These are phyloP conservation scores for Penicillium corylophilum DNA, from an alignment of 2,329 filamentous ascomycete species.

Conservation along the genomic window DNA sequence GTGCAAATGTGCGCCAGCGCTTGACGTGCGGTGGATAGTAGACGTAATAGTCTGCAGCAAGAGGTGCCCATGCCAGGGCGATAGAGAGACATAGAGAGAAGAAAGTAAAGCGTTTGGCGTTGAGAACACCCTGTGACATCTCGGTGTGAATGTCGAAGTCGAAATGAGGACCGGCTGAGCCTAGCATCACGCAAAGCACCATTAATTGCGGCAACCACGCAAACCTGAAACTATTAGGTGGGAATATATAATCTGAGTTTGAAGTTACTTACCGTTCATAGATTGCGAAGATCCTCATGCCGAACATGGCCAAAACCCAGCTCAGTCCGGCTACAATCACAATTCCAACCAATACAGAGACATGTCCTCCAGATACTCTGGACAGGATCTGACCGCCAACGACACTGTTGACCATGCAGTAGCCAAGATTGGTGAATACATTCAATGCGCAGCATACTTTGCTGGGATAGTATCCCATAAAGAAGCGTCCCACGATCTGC, in stretches of 20 bases:
- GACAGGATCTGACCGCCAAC: slow-evolving; percentile 48
- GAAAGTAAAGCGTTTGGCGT: slow-evolving; percentile 39
- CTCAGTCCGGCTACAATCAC: slow-evolving; percentile 38
- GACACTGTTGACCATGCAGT: slow-evolving; percentile 44
- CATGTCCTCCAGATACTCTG: slow-evolving; percentile 36
- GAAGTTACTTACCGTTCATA: slow-evolving; percentile 41
- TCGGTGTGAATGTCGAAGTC: slow-evolving; percentile 34
- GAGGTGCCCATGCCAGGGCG: slow-evolving; percentile 35
- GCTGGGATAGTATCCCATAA: slow-evolving; percentile 46
- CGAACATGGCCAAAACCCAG: slow-evolving; percentile 39
- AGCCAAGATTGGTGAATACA: slow-evolving; percentile 45
- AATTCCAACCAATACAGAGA: slow-evolving; percentile 42
- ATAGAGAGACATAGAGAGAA: slow-evolving; percentile 39
- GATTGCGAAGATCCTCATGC: slow-evolving; percentile 43
- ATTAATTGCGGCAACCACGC: slow-evolving; percentile 45
- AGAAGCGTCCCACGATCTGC: slow-evolving; percentile 43
- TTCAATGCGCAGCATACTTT: slow-evolving; percentile 43
- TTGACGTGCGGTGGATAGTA: slow-evolving; percentile 43
- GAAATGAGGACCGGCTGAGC: slow-evolving; percentile 40
- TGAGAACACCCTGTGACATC: slow-evolving; percentile 27
- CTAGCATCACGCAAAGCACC: slow-evolving; percentile 41
- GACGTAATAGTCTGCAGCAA: slow-evolving; percentile 46
- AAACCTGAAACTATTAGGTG: slow-evolving; percentile 23
- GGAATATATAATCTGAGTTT: neutral
- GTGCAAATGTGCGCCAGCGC: slow-evolving; percentile 37